A percentile compares a stretch with the other conserved stretches of the same genome.
These are phyloP conservation scores for Globisporangium solare DNA, from an alignment of 352 stramenopile species.

Conservation along the genomic window DNA sequence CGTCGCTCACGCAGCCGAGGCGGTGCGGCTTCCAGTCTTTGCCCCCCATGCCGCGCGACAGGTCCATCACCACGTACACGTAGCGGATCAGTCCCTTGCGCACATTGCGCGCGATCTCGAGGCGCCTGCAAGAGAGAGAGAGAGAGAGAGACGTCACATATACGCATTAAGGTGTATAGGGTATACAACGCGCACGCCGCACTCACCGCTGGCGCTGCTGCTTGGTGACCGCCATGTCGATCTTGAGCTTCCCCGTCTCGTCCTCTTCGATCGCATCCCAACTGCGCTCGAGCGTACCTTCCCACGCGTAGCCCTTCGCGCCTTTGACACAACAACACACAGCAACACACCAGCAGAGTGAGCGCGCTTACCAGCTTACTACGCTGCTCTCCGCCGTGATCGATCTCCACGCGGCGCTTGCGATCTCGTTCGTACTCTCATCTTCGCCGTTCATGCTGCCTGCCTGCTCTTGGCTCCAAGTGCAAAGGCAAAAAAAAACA, in stretches of 20 bases:
- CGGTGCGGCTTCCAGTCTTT: slow-evolving; percentile 89
- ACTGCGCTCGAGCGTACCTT: slow-evolving; percentile 77
- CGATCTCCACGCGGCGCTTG: no score
- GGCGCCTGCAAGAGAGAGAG: slow-evolving; percentile 23
- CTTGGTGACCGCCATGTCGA: slow-evolving; percentile 53
- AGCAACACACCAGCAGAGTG: slow-evolving; percentile 4
- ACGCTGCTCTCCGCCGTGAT: no score
- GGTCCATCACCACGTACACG: slow-evolving; percentile 79
- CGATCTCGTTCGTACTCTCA: no score
- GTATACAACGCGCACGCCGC: neutral
- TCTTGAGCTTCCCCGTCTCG: slow-evolving; percentile 76
- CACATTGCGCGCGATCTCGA: slow-evolving; percentile 83
- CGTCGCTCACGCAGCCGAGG: slow-evolving; percentile 53
- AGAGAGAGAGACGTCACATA: neutral
- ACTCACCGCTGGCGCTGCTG: slow-evolving; percentile 70
- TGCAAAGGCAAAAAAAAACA: no score
- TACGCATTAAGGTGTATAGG: no score
- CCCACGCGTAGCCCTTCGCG: slow-evolving; percentile 74
- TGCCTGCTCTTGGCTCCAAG: no score
- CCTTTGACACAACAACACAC: neutral
- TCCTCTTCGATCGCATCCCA: slow-evolving; percentile 87
- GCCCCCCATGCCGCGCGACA: slow-evolving; percentile 79
- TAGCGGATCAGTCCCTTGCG: slow-evolving; percentile 85
- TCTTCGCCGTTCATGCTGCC: no score
- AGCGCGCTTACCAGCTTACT: no score